Evolutionary conservation across 345 rosid species (phyloP).

Genomic region (Hibiscus mutabilis): DNA sequence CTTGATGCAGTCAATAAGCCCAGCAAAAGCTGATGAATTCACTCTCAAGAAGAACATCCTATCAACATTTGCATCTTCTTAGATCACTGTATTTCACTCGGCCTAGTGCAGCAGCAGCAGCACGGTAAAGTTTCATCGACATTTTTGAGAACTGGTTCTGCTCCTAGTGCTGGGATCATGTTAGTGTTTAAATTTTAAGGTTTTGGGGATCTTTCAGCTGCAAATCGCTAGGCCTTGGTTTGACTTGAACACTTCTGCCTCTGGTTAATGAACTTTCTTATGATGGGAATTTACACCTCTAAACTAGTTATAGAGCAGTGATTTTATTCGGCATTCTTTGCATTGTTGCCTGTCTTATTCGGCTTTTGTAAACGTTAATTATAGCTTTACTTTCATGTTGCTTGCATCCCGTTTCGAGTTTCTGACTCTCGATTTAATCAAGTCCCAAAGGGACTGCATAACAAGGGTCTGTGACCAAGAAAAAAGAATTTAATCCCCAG

Average conservation of each 20-base stretch:
- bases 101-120: not conserved
- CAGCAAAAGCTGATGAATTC: slow-evolving; percentile 80
- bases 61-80: slow-evolving; percentile 29
- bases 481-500: no score
- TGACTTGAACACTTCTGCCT: not conserved
- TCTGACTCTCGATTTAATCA: no score
- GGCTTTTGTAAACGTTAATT: no score
- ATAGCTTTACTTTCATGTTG: no score
- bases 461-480: no score
- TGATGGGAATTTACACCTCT: not conserved
- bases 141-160: not conserved
- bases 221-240: not conserved
- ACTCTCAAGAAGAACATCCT: slow-evolving; percentile 77
- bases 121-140: not conserved
- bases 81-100: not conserved
- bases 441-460: no score
- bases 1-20: slow-evolving; percentile 69
- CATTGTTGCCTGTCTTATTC: not conserved
- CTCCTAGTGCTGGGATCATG: not conserved
- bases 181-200: not conserved
- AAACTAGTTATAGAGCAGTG: not conserved
- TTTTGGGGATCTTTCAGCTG: not conserved
- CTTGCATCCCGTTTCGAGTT: no score
- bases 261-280: not conserved
- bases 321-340: slow-evolving; percentile 6